These are phyloP conservation scores for Diophrys sp. DNA, from an alignment of 73 alveolate genomes.

Conservation along the genomic window DNA sequence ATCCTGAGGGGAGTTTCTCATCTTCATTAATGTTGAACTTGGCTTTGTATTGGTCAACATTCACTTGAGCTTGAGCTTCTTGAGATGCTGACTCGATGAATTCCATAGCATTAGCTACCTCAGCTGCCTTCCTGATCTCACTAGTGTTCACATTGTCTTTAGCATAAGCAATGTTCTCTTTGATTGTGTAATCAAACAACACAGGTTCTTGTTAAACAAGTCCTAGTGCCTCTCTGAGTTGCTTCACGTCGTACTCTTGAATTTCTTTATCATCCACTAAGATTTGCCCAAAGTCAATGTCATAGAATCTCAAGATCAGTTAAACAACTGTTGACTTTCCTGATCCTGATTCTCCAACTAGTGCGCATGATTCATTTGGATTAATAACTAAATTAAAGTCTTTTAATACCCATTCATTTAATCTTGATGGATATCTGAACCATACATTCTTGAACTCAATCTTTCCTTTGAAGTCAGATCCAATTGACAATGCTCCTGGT, in stretches of 20 bases:
- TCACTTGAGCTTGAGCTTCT: neutral
- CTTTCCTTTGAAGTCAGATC: conserved; percentile 58
- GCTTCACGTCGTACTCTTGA: conserved; percentile 56
- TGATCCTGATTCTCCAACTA: conserved; percentile 92
- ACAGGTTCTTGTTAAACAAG: conserved; percentile 88
- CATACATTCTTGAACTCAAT: too few species aligned
- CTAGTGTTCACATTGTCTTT: too few species aligned
- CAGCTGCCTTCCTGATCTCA: too few species aligned
- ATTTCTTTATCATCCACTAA: conserved; percentile 78
- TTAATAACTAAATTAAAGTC: conserved; percentile 41
- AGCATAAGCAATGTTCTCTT: too few species aligned
- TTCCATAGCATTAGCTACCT: neutral
- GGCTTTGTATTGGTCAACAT: conserved; percentile 2
- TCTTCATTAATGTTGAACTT: conserved; percentile 1
- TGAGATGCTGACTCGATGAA: conserved; percentile 9
- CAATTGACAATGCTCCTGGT: conserved; percentile 11
- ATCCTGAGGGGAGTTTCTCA: conserved; percentile 18
- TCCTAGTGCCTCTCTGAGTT: conserved; percentile 70
- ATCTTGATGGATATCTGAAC: conserved; percentile 77
- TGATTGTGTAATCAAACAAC: conserved; percentile 83
- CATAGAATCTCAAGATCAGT: conserved; percentile 93
- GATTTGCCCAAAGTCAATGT: conserved; percentile 85
- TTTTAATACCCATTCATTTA: too few species aligned
- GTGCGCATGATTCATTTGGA: conserved; percentile 54
- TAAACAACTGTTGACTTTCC: conserved; percentile 94